Evolutionary conservation across 2,329 filamentous ascomycete species (phyloP), one percentile per base, ranked within the genome.

Genomic region (Penicillium sp.): DNA sequence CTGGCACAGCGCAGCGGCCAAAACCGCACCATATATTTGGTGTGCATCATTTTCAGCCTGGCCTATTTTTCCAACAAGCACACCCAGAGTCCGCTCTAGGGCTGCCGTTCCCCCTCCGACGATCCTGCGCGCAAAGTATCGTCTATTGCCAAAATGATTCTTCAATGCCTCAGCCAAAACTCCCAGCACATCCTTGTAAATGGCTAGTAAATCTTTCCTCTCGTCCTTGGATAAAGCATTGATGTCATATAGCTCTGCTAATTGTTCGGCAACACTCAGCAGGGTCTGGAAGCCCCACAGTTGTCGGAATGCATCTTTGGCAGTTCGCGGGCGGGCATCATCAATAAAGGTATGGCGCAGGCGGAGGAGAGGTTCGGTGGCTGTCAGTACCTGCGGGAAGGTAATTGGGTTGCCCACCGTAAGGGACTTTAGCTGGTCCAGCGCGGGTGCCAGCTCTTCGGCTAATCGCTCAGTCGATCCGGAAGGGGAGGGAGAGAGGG

Each of bases 251-350:
- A 88, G 90, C 61, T 89, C 89, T 1, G 89, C 88, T 60, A 92
- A 86, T 53, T 85, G 82, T 56, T 87, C 83, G 22, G 96, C 78
- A 26, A 90, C 82, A 43, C 85, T 80, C 52, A 96, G 79, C 22
- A 96, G 77, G 44, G 83, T 82, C 66, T 91, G 85, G 73, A 96
- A 96, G 67, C 93, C 93, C 55, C 84, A 81, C 26, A 92, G 82
- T 69, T 90, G 86, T 63, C 93, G 86, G 71, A 97, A 96, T 65
- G 90, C 87, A 76, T 96, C 90, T 76, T 92, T 91, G 45, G 80
- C 79, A 57, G 81, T 78, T 49, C 76, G 76, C 27, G 79, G 76
- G 56, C 77, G 74, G 62, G 75, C 74, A 59, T 77, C 76, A 56
- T 85, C 82, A 60, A 85, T 82, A 47, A 86, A 78, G 55, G 82